These are phyloP conservation scores for Anethum foeniculum DNA, from an alignment of 140 eudicot genomes.

Conservation along the genomic window DNA sequence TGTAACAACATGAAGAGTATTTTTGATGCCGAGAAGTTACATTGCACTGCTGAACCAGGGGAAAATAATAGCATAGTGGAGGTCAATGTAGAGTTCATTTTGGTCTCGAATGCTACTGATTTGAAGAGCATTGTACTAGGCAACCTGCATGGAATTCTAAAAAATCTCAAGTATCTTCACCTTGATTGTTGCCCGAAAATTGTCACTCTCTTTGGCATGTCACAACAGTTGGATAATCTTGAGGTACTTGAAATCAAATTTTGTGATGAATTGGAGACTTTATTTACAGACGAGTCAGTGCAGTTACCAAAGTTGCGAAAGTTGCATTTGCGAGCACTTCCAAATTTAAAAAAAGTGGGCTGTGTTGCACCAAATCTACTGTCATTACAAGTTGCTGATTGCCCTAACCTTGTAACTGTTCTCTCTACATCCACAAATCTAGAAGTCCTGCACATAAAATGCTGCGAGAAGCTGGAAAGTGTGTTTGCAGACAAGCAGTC, in stretches of 20 bases:
- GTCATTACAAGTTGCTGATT: conserved; percentile 9
- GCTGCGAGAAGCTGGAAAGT: conserved; percentile 7
- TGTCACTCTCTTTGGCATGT: conserved; percentile 1
- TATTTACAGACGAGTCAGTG: not conserved
- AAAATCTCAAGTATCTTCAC: conserved; percentile 14
- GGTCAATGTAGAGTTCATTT: conserved; percentile 5
- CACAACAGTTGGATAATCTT: conserved; percentile 12
- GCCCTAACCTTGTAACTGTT: conserved; percentile 14
- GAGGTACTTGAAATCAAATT: conserved; percentile 19
- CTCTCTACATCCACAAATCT: conserved; percentile 1
- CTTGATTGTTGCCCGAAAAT: conserved; percentile 24
- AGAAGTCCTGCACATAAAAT: not conserved
- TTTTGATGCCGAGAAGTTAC: not conserved
- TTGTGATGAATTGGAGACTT: conserved; percentile 19
- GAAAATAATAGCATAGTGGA: not conserved
- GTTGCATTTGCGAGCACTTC: conserved; percentile 17
- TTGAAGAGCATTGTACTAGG: conserved; percentile 9
- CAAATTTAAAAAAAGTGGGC: conserved; percentile 3
- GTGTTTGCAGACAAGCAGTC: not conserved
- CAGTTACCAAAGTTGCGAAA: not conserved
- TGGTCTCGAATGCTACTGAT: conserved; percentile 16
- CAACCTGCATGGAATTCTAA: not conserved
- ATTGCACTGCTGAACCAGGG: not conserved
- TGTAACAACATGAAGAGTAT: conserved; percentile 16
- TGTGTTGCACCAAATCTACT: not conserved